Conservation (phyloP, 73 alveolate species). For the Uronychia setigera region DNA sequence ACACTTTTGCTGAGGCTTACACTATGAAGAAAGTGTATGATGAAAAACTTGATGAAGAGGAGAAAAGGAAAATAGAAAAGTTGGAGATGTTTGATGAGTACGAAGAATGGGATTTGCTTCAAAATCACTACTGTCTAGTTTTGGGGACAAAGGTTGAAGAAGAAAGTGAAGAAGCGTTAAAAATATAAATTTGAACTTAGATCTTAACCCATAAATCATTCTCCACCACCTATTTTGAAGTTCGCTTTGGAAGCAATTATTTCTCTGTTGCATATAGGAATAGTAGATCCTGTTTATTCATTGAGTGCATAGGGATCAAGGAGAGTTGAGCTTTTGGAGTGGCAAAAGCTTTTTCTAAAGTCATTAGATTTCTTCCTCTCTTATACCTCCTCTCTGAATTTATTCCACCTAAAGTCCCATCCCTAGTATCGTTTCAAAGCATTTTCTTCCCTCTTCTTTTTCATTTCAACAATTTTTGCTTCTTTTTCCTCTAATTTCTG, state of each 20-base stretch:
- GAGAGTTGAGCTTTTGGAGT: neutral
- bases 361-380: neutral
- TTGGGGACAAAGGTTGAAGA: conserved; percentile 72
- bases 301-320: neutral
- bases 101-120: conserved; percentile 94
- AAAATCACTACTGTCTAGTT: conserved; percentile 85
- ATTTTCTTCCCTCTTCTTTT: neutral
- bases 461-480: neutral
- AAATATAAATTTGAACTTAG: conserved; percentile 13
- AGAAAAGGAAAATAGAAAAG: conserved; percentile 82
- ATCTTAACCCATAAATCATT: neutral
- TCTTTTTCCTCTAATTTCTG: neutral
- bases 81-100: conserved; percentile 96
- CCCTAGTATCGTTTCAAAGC: neutral
- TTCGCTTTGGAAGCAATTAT: neutral
- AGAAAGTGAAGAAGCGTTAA: conserved; percentile 13
- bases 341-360: neutral
- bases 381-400: neutral
- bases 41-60: conserved; percentile 73
- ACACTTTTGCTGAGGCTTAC: conserved; percentile 66
- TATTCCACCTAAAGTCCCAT: neutral
- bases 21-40: conserved; percentile 78
- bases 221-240: too few relatives aligned
- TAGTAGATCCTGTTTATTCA: neutral
- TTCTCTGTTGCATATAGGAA: conserved; percentile 9